Evolutionary conservation across 1,284 basidiomycete species (phyloP), one percentile per base, ranked within the genome.

Genomic region (Cerrena zonata): DNA sequence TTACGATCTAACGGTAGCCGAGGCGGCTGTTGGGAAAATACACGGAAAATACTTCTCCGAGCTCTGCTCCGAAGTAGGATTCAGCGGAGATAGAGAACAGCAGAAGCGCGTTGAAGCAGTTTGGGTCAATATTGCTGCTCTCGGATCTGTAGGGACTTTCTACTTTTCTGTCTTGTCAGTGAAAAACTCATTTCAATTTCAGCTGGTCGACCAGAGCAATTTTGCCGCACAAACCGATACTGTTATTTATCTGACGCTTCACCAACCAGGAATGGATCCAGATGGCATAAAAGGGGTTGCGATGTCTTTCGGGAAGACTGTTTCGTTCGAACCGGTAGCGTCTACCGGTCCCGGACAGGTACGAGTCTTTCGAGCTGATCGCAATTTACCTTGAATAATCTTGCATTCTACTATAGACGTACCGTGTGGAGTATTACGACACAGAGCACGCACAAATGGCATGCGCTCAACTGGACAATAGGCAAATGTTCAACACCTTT

Each of bases 381-480:
- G 34, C 34, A 36, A 36, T 10, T 36, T 36, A 36, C 34, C n/a
- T 36, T n/a, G n/a, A n/a, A n/a, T n/a, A 11, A 36, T 11, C 34
- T 58, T 10, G 53, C 56, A 5, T 63, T 63, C 49, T 46, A 44
- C 15, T 13, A 11, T 62, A 77, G 66, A 64, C 72, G 23, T 86
- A 79, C 64, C 66, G 67, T 43, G 76, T 80, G 43, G 84, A 88
- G 55, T 89, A 79, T 59, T 81, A 73, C 60, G 83, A 89, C 59
- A 69, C 76, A 19, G 73, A 80, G 26, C 74, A 77, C 41, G 79
- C 79, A 4, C 66, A 69, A 27, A 65, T 66, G 30, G 67, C 69
- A 5, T 76, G 77, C 39, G 76, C 72, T 56, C 62, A 61, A 19
- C 59, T 71, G 12, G 56, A 69, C 53, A 60, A 62, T 26, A 65